A percentile compares a stretch with the other conserved stretches of the same genome.
These are phyloP conservation scores for Kwoniella newhampshirensis DNA, from an alignment of 768 basidiomycete genomes.

Conservation along the genomic window DNA sequence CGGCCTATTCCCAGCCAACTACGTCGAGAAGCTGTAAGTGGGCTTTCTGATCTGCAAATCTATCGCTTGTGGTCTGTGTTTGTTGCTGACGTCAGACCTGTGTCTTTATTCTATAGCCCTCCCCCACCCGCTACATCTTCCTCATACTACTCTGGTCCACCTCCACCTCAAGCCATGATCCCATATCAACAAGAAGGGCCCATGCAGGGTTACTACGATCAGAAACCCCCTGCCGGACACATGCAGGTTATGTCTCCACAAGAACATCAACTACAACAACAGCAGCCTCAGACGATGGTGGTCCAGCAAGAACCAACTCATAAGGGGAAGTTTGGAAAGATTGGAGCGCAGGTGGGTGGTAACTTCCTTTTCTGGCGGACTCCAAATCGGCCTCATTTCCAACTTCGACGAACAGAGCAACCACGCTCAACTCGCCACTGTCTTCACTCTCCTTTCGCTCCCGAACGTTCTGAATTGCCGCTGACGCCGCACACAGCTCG, in stretches of 20 bases:
- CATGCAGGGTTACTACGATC: slow-evolving; percentile 19
- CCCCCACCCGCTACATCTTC: neutral
- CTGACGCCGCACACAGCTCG: slow-evolving; percentile 19
- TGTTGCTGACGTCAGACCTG: no score
- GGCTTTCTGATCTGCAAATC: no score
- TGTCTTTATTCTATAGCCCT: no score
- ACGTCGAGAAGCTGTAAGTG: slow-evolving; percentile 44
- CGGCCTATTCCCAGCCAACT: slow-evolving; percentile 46
- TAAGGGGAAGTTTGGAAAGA: slow-evolving; percentile 38
- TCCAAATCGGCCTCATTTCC: neutral
- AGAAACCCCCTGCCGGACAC: slow-evolving; percentile 17
- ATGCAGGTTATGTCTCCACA: slow-evolving; percentile 21
- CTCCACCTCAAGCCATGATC: slow-evolving; percentile 29
- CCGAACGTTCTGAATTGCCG: no score
- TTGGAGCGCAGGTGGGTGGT: slow-evolving; percentile 35
- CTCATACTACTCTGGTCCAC: slow-evolving; percentile 16
- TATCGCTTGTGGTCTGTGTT: slow-evolving; percentile 5
- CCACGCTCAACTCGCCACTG: no score
- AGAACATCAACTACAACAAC: slow-evolving; percentile 26
- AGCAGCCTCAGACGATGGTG: slow-evolving; percentile 15
- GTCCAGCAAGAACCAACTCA: slow-evolving; percentile 18
- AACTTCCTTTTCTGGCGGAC: neutral
- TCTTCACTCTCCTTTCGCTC: no score
- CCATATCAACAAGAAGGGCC: slow-evolving; percentile 24
- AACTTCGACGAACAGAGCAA: neutral